Conservation (phyloP, 129 eudicot species). For the Escallonia herrerae region DNA sequence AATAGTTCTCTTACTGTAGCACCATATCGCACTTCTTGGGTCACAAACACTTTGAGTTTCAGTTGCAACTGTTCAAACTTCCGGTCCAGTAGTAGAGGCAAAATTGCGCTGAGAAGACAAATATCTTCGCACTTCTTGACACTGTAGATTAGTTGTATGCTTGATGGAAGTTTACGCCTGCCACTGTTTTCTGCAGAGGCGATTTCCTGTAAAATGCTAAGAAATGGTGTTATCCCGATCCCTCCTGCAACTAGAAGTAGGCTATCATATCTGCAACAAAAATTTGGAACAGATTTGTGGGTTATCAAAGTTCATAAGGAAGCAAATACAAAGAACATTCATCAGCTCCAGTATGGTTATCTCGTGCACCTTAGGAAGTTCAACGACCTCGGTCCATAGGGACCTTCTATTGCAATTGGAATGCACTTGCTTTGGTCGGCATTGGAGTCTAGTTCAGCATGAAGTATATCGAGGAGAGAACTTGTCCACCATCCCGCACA, state of each 20-base stretch:
- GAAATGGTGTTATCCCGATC: slow-evolving; percentile 82
- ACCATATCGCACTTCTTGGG: slow-evolving; percentile 57
- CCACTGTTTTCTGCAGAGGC: slow-evolving; percentile 18
- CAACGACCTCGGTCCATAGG: slow-evolving; percentile 75
- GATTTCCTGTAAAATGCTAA: slow-evolving; percentile 72
- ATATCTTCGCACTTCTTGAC: slow-evolving; percentile 56
- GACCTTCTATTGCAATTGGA: slow-evolving; percentile 74
- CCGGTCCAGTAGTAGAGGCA: slow-evolving; percentile 44
- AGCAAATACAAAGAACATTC: too few relatives aligned
- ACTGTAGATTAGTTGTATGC: slow-evolving; percentile 61
- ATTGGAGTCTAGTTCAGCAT: slow-evolving; percentile 25
- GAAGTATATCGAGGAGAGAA: slow-evolving; percentile 41
- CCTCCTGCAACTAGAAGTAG: slow-evolving; percentile 85
- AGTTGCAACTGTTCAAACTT: slow-evolving; percentile 19
- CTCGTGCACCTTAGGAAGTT: slow-evolving; percentile 52
- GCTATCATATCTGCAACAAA: slow-evolving; percentile 61
- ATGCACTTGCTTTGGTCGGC: slow-evolving; percentile 36
- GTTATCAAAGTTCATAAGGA: background rate
- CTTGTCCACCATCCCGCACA: slow-evolving; percentile 85
- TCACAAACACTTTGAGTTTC: slow-evolving; percentile 57
- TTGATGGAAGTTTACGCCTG: slow-evolving; percentile 30
- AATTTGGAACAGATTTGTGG: background rate
- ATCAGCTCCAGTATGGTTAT: too few relatives aligned
- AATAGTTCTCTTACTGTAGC: slow-evolving; percentile 44
- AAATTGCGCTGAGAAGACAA: slow-evolving; percentile 39